Evolutionary conservation across 1,139 yeast genomes (phyloP), one percentile per base, ranked within the genome.

Genomic region (Blastobotrys ciferrii): DNA sequence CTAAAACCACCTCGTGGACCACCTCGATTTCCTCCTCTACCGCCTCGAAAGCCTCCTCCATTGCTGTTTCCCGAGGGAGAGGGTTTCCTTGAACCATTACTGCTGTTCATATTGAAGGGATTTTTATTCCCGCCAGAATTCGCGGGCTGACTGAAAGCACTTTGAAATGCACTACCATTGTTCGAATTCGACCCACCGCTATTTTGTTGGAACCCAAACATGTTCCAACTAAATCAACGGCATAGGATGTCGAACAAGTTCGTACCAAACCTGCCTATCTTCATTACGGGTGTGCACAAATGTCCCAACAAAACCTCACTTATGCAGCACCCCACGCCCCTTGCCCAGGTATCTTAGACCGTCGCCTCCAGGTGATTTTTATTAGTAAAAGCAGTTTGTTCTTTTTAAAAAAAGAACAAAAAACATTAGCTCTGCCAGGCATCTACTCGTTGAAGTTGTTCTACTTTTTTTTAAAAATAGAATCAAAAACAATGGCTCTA

Each of bases 11-110:
- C 28, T 5, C 40, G n/a, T 18, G 25, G 15, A 17, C 40, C 12
- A 4, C 40, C 40, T 36, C 40, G 17, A 18, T 19, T 20, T 28
- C 46, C 38, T 38, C 52, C 51, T 11, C 46, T 39, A 11, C 33
- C 42, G 25, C 42, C 42, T 39, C 42, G 40, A n/a, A 36, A 36
- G 9, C 9, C 28, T 6, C 9, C 28, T 23, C 9, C 28, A 23
- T 23, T 23, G 28, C 9, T 23, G 40, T 36, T 36, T 3, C 25
- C 17, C 4, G 37, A 9, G 4, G 37, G 37, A 14, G 37, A 18
- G 6, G 40, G 19, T 19, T 36, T 19, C 28, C 28, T 23, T 12
- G 40, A 15, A 13, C 25, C 4, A 4, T n/a, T 4, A 19, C n/a
- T 19, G 40, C 14, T 36, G 28, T 18, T 36, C 40, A 36, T 18